Conservation (phyloP, 139 green algal species). For the Chlorella sp. region DNA sequence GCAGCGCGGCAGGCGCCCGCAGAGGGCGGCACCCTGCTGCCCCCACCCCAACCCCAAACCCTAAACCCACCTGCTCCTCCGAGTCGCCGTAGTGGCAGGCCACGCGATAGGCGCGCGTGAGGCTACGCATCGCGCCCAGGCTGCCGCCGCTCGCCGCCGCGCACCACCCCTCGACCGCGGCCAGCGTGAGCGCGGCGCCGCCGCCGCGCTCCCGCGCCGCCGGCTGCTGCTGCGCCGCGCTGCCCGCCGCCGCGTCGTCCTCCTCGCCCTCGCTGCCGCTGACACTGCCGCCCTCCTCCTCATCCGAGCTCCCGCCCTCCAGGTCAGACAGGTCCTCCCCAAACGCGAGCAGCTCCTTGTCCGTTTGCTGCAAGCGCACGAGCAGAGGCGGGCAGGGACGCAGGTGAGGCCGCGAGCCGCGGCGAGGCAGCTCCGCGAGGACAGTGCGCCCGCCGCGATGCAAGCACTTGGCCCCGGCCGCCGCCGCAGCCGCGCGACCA, state of each 20-base stretch:
- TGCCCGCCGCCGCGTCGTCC: neutral
- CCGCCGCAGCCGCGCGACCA: no score
- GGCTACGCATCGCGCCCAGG: slow-evolving; percentile 58
- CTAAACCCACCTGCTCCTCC: slow-evolving; percentile 62
- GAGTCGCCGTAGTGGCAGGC: slow-evolving; percentile 89
- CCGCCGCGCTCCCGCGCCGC: neutral
- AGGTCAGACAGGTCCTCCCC: slow-evolving; percentile 56
- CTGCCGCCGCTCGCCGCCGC: slow-evolving; percentile 50
- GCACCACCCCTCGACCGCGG: slow-evolving; percentile 76
- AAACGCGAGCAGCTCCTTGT: slow-evolving; percentile 90
- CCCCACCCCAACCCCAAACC: no score
- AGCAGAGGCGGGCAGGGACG: no score
- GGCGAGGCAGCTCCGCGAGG: no score
- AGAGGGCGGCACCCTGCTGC: no score
- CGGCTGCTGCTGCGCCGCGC: neutral
- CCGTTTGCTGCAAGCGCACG: slow-evolving; percentile 67
- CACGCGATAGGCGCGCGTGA: slow-evolving; percentile 78
- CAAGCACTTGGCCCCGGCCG: no score
- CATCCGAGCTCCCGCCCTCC: slow-evolving; percentile 40
- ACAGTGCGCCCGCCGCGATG: no score
- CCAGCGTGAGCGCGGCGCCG: slow-evolving; percentile 59
- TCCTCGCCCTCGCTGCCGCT: slow-evolving; percentile 18
- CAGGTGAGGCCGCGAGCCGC: no score
- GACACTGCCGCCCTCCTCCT: slow-evolving; percentile 16
- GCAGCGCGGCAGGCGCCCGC: no score